phyloP scores from a whole-genome alignment of 106 monocot species.

The Dactylorhiza incarnata region DNA sequence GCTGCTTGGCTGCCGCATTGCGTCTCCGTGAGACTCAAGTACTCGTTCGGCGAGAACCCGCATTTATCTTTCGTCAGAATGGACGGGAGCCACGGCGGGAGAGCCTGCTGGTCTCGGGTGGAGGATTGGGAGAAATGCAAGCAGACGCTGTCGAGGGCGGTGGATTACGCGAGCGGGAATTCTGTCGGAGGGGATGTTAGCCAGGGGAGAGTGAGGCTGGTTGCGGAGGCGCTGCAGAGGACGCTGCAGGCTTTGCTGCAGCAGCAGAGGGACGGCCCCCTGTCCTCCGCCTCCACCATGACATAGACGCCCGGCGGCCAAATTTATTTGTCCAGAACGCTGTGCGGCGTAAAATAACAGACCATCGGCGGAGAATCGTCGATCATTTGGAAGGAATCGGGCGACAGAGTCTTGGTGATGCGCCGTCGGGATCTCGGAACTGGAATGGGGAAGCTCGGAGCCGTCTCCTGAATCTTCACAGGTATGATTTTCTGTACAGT shows the following conservation, averaged over 20 bases:
- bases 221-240: slow-evolving; percentile 69
- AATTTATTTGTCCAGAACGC: neutral
- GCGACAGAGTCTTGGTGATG: no score
- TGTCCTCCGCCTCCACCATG: slow-evolving; percentile 33
- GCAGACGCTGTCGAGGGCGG: slow-evolving; percentile 60
- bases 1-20: slow-evolving; percentile 98
- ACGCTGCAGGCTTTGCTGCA: slow-evolving; percentile 58
- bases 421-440: no score
- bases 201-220: slow-evolving; percentile 69
- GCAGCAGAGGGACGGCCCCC: slow-evolving; percentile 63
- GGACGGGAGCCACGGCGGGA: slow-evolving; percentile 96
- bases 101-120: slow-evolving; percentile 65
- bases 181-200: slow-evolving; percentile 50
- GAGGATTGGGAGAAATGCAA: slow-evolving; percentile 98
- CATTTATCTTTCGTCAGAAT: slow-evolving; percentile 68
- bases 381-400: neutral
- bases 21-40: slow-evolving; percentile 72
- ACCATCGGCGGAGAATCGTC: neutral
- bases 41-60: slow-evolving; percentile 64
- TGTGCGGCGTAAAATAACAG: slow-evolving; percentile 3
- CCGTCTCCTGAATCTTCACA: neutral
- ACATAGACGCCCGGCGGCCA: slow-evolving; percentile 5
- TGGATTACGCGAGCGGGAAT: slow-evolving; percentile 58
- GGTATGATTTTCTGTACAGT: neutral
- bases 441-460: neutral